These are phyloP conservation scores for Blastomyces parvus DNA, from an alignment of 2,329 filamentous ascomycete species.

Conservation along the genomic window DNA sequence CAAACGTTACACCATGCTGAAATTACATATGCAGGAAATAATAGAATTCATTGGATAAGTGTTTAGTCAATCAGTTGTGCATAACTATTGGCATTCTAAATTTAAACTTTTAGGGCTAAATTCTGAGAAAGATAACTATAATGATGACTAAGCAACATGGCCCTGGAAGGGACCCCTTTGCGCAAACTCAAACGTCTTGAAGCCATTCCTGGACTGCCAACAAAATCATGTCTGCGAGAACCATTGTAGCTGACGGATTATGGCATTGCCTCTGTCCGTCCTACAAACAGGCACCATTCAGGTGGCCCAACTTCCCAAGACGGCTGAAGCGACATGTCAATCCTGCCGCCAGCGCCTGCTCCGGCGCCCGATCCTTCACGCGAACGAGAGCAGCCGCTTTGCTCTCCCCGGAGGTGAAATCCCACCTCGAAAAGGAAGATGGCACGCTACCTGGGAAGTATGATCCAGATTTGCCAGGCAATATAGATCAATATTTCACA, in stretches of 20 bases:
- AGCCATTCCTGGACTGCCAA: conserved; percentile 1
- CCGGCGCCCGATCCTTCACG: not conserved
- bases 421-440: not conserved
- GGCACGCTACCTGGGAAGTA: not conserved
- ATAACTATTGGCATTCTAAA: too few relatives aligned
- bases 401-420: conserved; percentile 1
- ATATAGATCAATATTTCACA: not conserved
- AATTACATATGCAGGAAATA: not conserved
- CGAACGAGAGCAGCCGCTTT: not conserved
- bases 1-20: not conserved
- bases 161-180: not conserved
- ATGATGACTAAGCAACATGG: conserved; percentile 1
- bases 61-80: too few relatives aligned
- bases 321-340: not conserved
- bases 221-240: conserved; percentile 26
- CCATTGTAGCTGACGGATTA: conserved; percentile 29
- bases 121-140: too few relatives aligned
- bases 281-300: conserved; percentile 16
- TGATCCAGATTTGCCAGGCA: not conserved
- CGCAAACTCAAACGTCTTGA: not conserved
- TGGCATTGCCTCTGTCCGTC: conserved; percentile 36
- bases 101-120: not conserved
- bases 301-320: not conserved
- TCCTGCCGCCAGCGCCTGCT: not conserved
- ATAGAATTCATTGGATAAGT: not conserved